Evolutionary conservation across 108 stramenopile genomes (phyloP), one percentile per base, ranked within the genome.

Genomic region (Stephanodiscus triporus): DNA sequence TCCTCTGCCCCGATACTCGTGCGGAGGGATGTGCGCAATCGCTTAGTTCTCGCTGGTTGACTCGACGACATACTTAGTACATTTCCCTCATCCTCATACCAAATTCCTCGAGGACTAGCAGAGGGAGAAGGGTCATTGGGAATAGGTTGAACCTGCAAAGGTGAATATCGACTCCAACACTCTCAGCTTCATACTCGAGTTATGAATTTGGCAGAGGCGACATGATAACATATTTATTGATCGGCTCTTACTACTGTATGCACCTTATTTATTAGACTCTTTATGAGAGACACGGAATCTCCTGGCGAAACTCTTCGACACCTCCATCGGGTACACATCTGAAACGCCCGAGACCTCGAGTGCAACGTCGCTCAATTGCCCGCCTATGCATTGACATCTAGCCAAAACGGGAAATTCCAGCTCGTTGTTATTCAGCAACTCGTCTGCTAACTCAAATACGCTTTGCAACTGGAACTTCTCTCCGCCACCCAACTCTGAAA

Each of bases 381-480:
- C 86, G 50, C 85, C 87, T 77, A 85, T 81, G 32, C 91, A 95
- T 63, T 95, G 90, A 68, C 88, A 95, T 42, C 90, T 84, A 42
- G 91, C 86, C 59, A 90, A 36, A 0, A 92, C 91, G 10, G 94
- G 91, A 68, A 95, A 95, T 54, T 88, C 88, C 5, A 89, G 81
- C 45, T 75, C 82, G 10, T 59, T 49, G 22, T 24, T 57, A 22
- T 55, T 40, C 6, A 70, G 55, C 24, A 58, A 58, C 9, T 77
- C 66, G 54, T 83, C 84, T 19, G 53, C 51, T 37, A 89, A 61
- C 51, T 89, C 87, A 68, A 95, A 92, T 47, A 88, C 62, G 17
- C 89, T 89, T 67, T 92, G 91, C 16, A 95, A 75, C 63, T 91
- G 91, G 65, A 95, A 95, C 78, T 95, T 95, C 77, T 95, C 94